Evolutionary conservation across 108 stramenopile genomes (phyloP), one percentile per base, ranked within the genome.

Genomic region (Pelagomonas calceolata): DNA sequence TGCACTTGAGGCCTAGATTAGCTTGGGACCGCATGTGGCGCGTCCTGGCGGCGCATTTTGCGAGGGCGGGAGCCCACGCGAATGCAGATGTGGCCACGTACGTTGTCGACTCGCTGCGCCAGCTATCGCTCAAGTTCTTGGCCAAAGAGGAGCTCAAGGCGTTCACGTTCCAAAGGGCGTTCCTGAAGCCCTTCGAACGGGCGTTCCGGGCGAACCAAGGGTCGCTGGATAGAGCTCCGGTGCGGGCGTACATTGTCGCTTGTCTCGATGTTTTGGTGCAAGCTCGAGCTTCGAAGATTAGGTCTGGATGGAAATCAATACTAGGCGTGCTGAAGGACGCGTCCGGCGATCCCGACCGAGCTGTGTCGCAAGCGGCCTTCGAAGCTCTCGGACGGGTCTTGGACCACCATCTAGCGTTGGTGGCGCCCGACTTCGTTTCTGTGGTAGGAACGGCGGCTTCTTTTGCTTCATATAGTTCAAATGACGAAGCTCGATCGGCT

Each of bases 61-160:
- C 93, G 30, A 84, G 82, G 65, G 95, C 93, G 0, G 96, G 95
- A 30, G 77, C 93, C 65, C 94, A 96, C 76, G 73, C 80, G n/a
- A 94, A 99, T 77, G 81, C 86, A 45, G 89, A 90, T 26, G 87
- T 97, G 34, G 94, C 95, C 26, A 93, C 92, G 94, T 99, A 92
- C 78, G 94, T 96, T 10, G 92, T 99, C 4, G 98, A 99, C 85
- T 92, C 94, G 0, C 87, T 99, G 51, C 88, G 93, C 30, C 98
- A 99, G 86, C 86, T 99, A 66, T 87, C 92, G 51, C 80, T 95
- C 68, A 95, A 98, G 80, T 99, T 95, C 75, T 76, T 99, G 65
- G 81, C 86, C 69, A 85, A 95, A 69, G 92, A 92, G 51, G 98
- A 99, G 75, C 82, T 95, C 26, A 86, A 86, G 37, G 88, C 84